Base-by-base conservation (phyloP, 164 flowering plant genomes). In the Sedum album region DNA sequence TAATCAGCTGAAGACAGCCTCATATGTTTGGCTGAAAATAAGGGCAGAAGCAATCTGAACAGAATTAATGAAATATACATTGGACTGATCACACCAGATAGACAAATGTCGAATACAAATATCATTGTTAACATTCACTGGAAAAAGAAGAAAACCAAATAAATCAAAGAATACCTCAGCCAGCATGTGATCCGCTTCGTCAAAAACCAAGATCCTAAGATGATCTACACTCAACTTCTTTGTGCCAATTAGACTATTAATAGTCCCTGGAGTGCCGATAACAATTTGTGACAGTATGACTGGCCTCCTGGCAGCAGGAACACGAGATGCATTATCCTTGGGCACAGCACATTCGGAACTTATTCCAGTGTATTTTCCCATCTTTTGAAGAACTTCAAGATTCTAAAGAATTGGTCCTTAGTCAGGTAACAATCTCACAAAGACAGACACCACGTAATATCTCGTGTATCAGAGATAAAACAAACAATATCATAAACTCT, bases 151-250 rank as follows among this genome's bases (percentile, higher is more conserved):
- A 25, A 57, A 57, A 1, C 26, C 21, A 23, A 23, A 21, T 21
- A 1, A 53, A 28, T 25, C 4, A 15, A 57, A 10, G 13, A 11
- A 51, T 81, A 91, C 99, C 91, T 85, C 92, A 9, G 88, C 96
- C 66, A 95, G 76, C 99, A 95, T 92, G 73, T 88, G 96, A 80
- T 95, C 99, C 70, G 99, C 99, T 74, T 95, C 99, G 69, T 95
- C 99, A 78, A 88, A 95, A 30, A 95, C 99, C 68, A 95, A 90
- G 72, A 95, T 85, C 82, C 84, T 90, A 78, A 95, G 39, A 33
- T 65, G 61, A 25, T 72, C 68, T 3, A 76, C 35, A 35, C 87
- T 75, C 70, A 95, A 72, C 71, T 92, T 88, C 80, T 53, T 86
- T 0, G 23, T 42, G 0, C 78, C 49, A 71, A 90, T 77, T 89